These are phyloP conservation scores for Saprolegnia diclina DNA, from an alignment of 352 stramenopile genomes.

Conservation along the genomic window DNA sequence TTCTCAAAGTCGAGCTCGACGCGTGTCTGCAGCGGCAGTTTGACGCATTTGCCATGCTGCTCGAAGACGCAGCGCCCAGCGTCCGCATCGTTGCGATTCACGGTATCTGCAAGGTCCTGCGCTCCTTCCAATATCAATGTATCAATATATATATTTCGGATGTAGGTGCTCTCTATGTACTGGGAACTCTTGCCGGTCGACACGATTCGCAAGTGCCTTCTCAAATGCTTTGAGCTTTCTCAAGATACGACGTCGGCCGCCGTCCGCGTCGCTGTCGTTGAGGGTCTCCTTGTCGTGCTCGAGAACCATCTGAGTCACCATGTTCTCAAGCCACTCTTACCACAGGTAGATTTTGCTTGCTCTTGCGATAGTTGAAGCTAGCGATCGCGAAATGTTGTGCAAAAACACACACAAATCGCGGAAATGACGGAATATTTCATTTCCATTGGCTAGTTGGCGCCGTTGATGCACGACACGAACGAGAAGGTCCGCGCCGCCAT, in stretches of 20 bases:
- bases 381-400: no score
- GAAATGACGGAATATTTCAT: not conserved
- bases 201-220: conserved; percentile 77
- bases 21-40: conserved; percentile 76
- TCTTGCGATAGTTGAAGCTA: no score
- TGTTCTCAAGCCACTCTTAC: conserved; percentile 76
- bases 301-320: conserved; percentile 83
- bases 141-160: no score
- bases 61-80: conserved; percentile 65
- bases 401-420: no score
- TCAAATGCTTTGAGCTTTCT: conserved; percentile 74
- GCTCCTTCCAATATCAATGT: not conserved
- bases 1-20: conserved; percentile 74
- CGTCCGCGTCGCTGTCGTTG: conserved; percentile 77
- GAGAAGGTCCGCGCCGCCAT: conserved; percentile 79
- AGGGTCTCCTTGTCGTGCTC: conserved; percentile 78
- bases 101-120: conserved; percentile 54
- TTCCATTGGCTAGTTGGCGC: conserved; percentile 43
- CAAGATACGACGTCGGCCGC: conserved; percentile 68
- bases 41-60: conserved; percentile 69
- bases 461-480: conserved; percentile 78
- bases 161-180: conserved; percentile 60
- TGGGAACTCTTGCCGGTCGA: conserved; percentile 77
- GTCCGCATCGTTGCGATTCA: conserved; percentile 75
- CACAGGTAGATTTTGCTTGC: conserved; percentile 44